A percentile compares a stretch with the other conserved stretches of the same genome.
phyloP scores from a whole-genome alignment of 2,329 filamentous ascomycete species.

The Colletotrichum plurivorum region DNA sequence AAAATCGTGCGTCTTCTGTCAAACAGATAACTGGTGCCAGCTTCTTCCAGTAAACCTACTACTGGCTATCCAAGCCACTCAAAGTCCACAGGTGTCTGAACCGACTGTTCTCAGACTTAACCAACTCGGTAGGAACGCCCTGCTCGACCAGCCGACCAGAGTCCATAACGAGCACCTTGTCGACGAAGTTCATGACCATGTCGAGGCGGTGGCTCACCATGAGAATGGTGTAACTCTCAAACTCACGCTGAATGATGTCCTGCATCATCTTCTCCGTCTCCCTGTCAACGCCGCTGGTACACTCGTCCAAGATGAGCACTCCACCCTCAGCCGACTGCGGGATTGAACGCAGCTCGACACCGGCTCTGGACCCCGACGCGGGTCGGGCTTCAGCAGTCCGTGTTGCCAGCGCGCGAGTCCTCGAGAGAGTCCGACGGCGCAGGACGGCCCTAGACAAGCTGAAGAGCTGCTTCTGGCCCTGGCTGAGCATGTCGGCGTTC shows the following conservation, averaged over 20 bases:
- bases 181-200: slow-evolving; percentile 61
- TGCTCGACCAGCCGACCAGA: slow-evolving; percentile 56
- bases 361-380: not conserved
- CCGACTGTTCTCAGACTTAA: not conserved
- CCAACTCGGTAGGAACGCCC: not conserved
- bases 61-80: no score
- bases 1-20: no score
- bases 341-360: not conserved
- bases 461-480: slow-evolving; percentile 36
- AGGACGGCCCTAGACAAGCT: slow-evolving; percentile 31
- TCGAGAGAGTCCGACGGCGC: slow-evolving; percentile 9
- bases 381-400: not conserved
- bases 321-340: slow-evolving; percentile 31
- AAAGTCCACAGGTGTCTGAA: not conserved
- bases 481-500: slow-evolving; percentile 25
- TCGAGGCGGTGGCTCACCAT: slow-evolving; percentile 54
- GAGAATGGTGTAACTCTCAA: slow-evolving; percentile 60
- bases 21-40: no score
- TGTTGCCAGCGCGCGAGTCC: not conserved
- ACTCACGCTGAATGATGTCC: slow-evolving; percentile 44
- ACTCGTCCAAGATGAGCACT: slow-evolving; percentile 51
- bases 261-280: slow-evolving; percentile 49
- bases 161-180: slow-evolving; percentile 60
- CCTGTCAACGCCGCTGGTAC: slow-evolving; percentile 50
- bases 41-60: no score